Conservation (phyloP, 148 eudicot genomes). For the Suaeda aralocaspica region DNA sequence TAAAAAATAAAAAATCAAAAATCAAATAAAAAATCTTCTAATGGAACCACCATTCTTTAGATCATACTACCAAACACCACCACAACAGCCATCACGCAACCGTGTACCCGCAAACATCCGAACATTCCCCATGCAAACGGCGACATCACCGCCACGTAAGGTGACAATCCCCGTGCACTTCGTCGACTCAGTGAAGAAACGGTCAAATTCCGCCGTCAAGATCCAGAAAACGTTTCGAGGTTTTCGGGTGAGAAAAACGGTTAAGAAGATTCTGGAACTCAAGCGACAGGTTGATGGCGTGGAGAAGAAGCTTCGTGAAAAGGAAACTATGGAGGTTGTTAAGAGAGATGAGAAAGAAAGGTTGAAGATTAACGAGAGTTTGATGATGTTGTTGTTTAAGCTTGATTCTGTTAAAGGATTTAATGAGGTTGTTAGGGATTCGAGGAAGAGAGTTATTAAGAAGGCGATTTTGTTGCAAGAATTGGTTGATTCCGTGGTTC, state of each 20-base stretch:
- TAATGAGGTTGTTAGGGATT: slow-evolving; percentile 45
- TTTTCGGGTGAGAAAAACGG: slow-evolving; percentile 45
- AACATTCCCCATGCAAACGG: neutral
- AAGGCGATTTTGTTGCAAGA: slow-evolving; percentile 62
- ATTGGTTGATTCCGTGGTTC: slow-evolving; percentile 41
- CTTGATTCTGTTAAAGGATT: slow-evolving; percentile 59
- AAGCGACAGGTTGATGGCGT: slow-evolving; percentile 36
- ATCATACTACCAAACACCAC: neutral
- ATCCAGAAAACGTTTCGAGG: slow-evolving; percentile 74
- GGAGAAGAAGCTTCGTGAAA: slow-evolving; percentile 32
- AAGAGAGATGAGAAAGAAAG: slow-evolving; percentile 39
- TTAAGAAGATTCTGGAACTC: slow-evolving; percentile 42
- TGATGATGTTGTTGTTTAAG: slow-evolving; percentile 55
- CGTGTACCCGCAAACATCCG: neutral
- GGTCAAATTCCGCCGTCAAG: slow-evolving; percentile 23
- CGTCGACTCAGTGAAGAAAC: slow-evolving; percentile 19
- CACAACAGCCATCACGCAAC: neutral
- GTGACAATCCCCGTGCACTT: slow-evolving; percentile 45
- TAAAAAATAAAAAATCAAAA: neutral
- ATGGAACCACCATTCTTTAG: slow-evolving; percentile 24
- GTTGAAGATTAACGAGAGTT: slow-evolving; percentile 37
- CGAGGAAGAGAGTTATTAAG: slow-evolving; percentile 48
- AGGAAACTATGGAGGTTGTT: slow-evolving; percentile 34
- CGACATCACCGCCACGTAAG: slow-evolving; percentile 26
- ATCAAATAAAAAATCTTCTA: neutral